A percentile compares a stretch with the other conserved stretches of the same genome.
These are phyloP conservation scores for Mycoemilia scoparia DNA, from an alignment of 192 early-diverging fungal species.

Conservation along the genomic window DNA sequence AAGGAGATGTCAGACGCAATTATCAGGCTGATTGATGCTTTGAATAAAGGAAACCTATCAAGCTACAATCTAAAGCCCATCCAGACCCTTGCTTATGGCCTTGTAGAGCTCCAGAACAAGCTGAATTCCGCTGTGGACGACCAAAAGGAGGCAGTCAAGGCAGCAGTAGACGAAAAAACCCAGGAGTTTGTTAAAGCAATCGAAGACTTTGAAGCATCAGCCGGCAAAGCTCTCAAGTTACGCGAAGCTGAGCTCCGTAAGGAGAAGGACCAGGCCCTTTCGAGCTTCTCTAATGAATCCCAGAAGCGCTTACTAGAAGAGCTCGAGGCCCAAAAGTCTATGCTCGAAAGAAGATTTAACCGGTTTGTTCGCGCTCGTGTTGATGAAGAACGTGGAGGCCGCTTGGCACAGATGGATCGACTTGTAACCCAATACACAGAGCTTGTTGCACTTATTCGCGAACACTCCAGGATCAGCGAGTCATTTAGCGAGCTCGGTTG, in stretches of 20 bases:
- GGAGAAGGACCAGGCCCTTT: conserved; percentile 25
- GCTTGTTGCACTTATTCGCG: conserved; percentile 44
- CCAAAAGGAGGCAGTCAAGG: conserved; percentile 30
- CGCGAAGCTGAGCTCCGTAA: conserved; percentile 34
- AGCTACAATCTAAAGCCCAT: conserved; percentile 20
- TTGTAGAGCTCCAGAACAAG: conserved; percentile 25
- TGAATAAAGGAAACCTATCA: conserved; percentile 18
- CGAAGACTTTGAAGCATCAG: conserved; percentile 22
- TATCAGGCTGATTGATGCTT: conserved; percentile 9
- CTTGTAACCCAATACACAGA: conserved; percentile 58
- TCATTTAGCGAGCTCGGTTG: conserved; percentile 40
- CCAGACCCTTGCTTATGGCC: conserved; percentile 26
- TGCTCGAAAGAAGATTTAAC: conserved; percentile 61
- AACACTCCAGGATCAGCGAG: conserved; percentile 34
- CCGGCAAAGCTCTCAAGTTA: conserved; percentile 23
- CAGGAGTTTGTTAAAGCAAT: conserved; percentile 30
- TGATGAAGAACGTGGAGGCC: conserved; percentile 77
- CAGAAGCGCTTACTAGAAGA: conserved; percentile 37
- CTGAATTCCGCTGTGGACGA: conserved; percentile 25
- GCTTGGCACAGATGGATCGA: conserved; percentile 69
- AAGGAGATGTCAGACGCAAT: conserved; percentile 14
- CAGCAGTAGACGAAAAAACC: conserved; percentile 40
- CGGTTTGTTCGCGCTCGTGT: conserved; percentile 59
- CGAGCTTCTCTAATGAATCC: conserved; percentile 20
- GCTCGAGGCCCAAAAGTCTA: conserved; percentile 43